These are phyloP conservation scores for Hirschfeldia incana DNA, from an alignment of 345 rosid species.

Conservation along the genomic window DNA sequence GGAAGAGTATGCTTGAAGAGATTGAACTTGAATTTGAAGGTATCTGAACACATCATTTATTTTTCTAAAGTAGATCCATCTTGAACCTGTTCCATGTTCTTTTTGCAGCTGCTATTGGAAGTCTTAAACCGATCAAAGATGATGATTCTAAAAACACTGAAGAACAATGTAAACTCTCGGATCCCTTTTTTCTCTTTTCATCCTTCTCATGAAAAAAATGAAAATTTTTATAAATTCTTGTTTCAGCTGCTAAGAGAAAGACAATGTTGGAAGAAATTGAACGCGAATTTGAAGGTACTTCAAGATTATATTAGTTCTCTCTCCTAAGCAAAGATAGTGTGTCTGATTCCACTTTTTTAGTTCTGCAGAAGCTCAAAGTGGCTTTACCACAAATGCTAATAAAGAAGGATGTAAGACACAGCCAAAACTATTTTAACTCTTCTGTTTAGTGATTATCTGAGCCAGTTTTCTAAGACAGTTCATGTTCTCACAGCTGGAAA, in stretches of 20 bases:
- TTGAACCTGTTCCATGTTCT: background rate
- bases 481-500: conserved; percentile 15
- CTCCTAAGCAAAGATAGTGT: background rate
- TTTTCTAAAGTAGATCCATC: background rate
- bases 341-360: conserved; percentile 1
- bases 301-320: background rate
- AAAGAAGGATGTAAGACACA: conserved; percentile 17
- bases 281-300: conserved; percentile 35
- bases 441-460: conserved; percentile 3
- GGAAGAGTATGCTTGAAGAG: conserved; percentile 33
- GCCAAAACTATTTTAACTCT: background rate
- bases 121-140: conserved; percentile 18
- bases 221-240: background rate
- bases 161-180: conserved; percentile 29
- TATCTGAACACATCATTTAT: background rate
- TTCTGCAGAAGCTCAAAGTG: conserved; percentile 28
- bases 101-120: background rate
- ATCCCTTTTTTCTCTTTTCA: background rate
- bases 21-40: conserved; percentile 41
- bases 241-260: conserved; percentile 27
- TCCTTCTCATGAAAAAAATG: background rate
- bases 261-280: conserved; percentile 31
- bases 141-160: background rate
- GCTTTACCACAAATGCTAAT: background rate
- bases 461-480: background rate